phyloP scores from a whole-genome alignment of 2,329 filamentous ascomycete genomes.

The Helotiales sp. region DNA sequence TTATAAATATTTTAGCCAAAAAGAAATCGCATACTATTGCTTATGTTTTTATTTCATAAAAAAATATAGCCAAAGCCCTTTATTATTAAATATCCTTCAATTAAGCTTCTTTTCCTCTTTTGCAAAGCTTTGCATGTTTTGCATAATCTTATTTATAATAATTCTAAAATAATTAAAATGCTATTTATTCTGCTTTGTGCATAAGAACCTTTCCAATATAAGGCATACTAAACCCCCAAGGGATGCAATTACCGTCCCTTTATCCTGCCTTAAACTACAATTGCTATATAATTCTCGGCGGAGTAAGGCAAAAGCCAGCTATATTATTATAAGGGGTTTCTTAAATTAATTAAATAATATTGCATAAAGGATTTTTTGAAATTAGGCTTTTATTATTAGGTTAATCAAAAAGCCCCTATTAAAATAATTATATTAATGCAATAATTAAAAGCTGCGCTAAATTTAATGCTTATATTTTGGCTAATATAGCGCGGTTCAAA shows the following conservation, averaged over 20 bases:
- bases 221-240: background rate
- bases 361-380: conserved; percentile 4
- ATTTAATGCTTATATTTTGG: conserved; percentile 12
- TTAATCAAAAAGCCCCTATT: background rate
- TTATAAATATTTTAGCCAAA: background rate
- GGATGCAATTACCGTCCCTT: background rate
- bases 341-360: conserved; percentile 8
- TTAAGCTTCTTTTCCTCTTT: background rate
- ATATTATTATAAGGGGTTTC: conserved; percentile 11
- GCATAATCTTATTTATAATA: background rate
- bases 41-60: background rate
- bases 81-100: background rate
- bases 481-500: conserved; percentile 1
- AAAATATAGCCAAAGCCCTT: background rate
- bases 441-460: conserved; percentile 6
- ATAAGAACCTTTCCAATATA: conserved; percentile 2
- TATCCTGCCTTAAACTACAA: background rate
- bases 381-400: background rate
- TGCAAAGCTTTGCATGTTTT: conserved; percentile 1
- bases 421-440: background rate
- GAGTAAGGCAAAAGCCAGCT: conserved; percentile 15
- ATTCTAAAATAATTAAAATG: background rate
- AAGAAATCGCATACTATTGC: background rate
- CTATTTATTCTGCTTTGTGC: conserved; percentile 1
- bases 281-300: conserved; percentile 10